Conservation (phyloP, 2,329 filamentous ascomycete species). For the Nannizziopsis barbatae region DNA sequence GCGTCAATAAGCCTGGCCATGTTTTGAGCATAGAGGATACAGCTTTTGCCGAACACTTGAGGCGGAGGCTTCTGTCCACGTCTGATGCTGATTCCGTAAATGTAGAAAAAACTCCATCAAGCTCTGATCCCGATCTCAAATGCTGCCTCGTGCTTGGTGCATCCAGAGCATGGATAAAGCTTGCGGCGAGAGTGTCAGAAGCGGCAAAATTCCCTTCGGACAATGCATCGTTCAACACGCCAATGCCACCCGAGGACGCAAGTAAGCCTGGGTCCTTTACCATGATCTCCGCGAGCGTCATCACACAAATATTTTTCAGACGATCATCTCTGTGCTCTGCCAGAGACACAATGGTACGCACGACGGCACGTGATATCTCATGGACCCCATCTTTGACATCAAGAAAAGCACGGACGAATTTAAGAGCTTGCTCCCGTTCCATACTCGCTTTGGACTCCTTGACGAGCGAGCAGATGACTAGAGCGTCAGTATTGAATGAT, state of each 20-base stretch:
- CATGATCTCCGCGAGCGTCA: constrained; percentile 86
- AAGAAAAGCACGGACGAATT: constrained; percentile 88
- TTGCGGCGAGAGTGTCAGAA: constrained; percentile 73
- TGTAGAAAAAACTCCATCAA: constrained; percentile 79
- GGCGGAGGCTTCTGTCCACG: constrained; percentile 47
- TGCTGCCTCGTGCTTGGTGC: constrained; percentile 68
- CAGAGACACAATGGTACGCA: constrained; percentile 80
- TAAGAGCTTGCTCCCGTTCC: constrained; percentile 90
- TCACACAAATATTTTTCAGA: constrained; percentile 76
- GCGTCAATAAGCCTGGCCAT: constrained; percentile 81
- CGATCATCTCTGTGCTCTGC: constrained; percentile 79
- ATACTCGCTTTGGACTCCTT: constrained; percentile 97
- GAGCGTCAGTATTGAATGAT: constrained; percentile 75
- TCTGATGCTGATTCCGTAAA: constrained; percentile 69
- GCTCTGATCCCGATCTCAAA: constrained; percentile 75
- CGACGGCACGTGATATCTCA: constrained; percentile 76
- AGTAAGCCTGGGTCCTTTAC: constrained; percentile 73
- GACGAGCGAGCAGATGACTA: constrained; percentile 82
- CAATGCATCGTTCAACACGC: constrained; percentile 79
- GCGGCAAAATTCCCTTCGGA: constrained; percentile 86
- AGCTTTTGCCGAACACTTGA: constrained; percentile 85
- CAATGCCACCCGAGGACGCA: constrained; percentile 71
- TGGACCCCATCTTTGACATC: constrained; percentile 87
- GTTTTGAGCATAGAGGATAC: constrained; percentile 83
- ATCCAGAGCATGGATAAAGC: constrained; percentile 85